Percentiles rank a stretch among this genome's conserved stretches.
Evolutionary conservation across 441 rosid genomes (phyloP).

Genomic region (Melastoma candidum): DNA sequence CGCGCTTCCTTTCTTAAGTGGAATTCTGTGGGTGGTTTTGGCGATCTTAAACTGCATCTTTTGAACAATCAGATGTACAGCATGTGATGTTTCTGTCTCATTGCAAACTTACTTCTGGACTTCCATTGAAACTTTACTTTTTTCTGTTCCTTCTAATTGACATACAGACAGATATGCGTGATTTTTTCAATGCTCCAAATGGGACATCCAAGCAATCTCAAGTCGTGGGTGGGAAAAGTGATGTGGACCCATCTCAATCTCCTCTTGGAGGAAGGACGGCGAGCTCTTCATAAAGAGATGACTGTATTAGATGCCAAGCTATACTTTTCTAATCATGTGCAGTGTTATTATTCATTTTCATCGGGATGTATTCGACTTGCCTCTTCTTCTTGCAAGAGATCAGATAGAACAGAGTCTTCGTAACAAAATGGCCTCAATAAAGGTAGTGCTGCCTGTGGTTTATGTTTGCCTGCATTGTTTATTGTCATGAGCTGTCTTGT

Average conservation of each 20-base stretch:
- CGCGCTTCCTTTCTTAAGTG: too few relatives aligned
- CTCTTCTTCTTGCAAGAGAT: slow-evolving; percentile 88
- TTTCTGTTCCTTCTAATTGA: neutral
- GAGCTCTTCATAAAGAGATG: neutral
- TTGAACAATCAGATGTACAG: neutral
- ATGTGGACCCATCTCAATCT: slow-evolving; percentile 63
- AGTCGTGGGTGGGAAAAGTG: slow-evolving; percentile 52
- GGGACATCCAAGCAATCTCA: slow-evolving; percentile 63
- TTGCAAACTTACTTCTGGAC: neutral
- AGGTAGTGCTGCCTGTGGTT: slow-evolving; percentile 32
- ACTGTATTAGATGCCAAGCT: slow-evolving; percentile 7
- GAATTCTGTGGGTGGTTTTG: too few relatives aligned
- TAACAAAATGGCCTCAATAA: slow-evolving; percentile 90
- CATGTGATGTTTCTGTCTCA: neutral
- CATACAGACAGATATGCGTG: slow-evolving; percentile 88
- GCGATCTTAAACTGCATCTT: too few relatives aligned
- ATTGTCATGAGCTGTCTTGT: neutral
- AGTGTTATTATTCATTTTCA: slow-evolving; percentile 2
- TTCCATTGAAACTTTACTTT: neutral
- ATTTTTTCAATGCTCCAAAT: slow-evolving; percentile 80
- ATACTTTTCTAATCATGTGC: neutral
- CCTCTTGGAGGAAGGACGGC: slow-evolving; percentile 37
- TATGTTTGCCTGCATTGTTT: neutral
- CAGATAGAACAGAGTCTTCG: slow-evolving; percentile 96
- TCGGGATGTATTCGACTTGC: slow-evolving; percentile 94